Evolutionary conservation across 768 basidiomycete species (phyloP).

Genomic region (Auricularia cornea): DNA sequence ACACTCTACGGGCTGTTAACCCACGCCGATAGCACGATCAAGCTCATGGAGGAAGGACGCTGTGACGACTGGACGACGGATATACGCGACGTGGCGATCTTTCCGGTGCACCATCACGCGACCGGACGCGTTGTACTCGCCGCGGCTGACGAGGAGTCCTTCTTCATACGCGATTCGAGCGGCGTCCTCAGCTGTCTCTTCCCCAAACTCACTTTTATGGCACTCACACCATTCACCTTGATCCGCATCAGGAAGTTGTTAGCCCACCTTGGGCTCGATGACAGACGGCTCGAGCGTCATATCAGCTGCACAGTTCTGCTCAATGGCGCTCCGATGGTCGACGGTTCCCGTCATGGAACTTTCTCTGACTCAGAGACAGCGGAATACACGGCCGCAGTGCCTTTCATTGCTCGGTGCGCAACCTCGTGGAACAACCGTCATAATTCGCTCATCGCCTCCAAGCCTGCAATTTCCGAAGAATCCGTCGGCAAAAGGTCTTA

Average conservation of each 20-base stretch:
- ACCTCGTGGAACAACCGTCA: too few relatives aligned
- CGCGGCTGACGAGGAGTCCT: neutral
- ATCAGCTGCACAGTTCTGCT: neutral
- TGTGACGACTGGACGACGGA: neutral
- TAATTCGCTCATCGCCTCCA: too few relatives aligned
- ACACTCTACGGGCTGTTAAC: neutral
- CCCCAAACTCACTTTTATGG: neutral
- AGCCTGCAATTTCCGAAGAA: too few relatives aligned
- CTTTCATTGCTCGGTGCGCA: too few relatives aligned
- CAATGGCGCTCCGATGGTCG: neutral
- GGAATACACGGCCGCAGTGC: too few relatives aligned
- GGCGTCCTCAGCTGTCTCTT: neutral
- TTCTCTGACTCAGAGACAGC: too few relatives aligned
- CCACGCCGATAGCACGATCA: neutral
- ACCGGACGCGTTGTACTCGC: neutral
- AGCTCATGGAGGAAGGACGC: neutral
- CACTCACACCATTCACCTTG: neutral
- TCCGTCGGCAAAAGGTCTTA: too few relatives aligned
- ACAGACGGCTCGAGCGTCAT: neutral
- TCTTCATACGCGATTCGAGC: neutral
- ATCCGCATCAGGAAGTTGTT: neutral
- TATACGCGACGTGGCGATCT: neutral
- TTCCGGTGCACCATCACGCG: neutral
- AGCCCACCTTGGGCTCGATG: neutral
- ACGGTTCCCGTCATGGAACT: too few relatives aligned